Evolutionary conservation across 1,139 yeast species (phyloP).

Genomic region (Diutina neorugosa): DNA sequence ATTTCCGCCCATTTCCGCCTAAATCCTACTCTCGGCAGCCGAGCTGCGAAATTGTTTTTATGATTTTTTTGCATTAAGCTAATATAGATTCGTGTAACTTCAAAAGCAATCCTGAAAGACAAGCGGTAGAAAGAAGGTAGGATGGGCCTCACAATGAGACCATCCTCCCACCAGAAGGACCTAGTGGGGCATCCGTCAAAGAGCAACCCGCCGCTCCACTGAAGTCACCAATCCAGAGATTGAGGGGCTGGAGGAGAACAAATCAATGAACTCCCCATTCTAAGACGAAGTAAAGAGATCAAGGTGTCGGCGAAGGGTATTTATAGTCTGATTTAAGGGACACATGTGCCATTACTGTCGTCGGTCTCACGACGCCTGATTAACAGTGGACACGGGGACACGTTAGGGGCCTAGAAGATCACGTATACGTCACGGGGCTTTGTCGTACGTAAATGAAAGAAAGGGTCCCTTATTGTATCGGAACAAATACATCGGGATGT

Average conservation of each 20-base stretch:
- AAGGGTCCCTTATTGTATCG: too few relatives aligned
- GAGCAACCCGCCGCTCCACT: background rate
- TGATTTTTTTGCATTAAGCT: background rate
- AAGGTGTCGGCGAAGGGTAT: background rate
- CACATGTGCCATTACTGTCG: background rate
- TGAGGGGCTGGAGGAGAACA: background rate
- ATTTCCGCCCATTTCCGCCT: background rate
- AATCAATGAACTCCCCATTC: background rate
- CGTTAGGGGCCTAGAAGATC: background rate
- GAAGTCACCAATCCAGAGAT: background rate
- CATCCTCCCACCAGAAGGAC: background rate
- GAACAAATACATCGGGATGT: background rate
- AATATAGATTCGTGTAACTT: background rate
- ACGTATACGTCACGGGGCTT: background rate
- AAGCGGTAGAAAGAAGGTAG: background rate
- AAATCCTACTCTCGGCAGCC: background rate
- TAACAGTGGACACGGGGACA: background rate
- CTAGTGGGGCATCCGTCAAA: background rate
- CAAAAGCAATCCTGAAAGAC: background rate
- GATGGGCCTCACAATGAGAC: background rate
- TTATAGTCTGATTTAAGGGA: background rate
- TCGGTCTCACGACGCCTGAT: background rate
- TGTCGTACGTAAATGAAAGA: background rate
- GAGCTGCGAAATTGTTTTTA: background rate
- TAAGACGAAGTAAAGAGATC: background rate